phyloP scores from a whole-genome alignment of 345 rosid species.

The Clausena lansium region DNA sequence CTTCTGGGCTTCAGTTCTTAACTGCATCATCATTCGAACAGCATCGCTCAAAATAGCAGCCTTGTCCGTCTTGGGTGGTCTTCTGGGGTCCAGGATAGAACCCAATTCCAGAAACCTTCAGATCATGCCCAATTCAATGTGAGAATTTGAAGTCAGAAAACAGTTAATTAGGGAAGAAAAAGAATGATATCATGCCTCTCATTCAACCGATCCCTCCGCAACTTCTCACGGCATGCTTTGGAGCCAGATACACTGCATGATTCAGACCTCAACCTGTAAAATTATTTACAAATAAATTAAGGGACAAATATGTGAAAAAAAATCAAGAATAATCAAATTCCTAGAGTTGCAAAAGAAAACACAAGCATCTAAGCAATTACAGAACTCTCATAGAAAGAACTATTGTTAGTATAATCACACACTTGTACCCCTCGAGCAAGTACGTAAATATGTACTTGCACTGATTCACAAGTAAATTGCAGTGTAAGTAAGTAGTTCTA shows the following conservation, averaged over 20 bases:
- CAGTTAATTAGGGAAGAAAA: not conserved
- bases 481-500: not conserved
- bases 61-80: constrained; percentile 35
- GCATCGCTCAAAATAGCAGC: constrained; percentile 33
- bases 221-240: constrained; percentile 32
- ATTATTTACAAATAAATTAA: not conserved
- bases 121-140: constrained; percentile 7
- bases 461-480: not conserved
- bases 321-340: not conserved
- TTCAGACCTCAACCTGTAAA: constrained; percentile 19
- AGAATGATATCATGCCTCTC: constrained; percentile 21
- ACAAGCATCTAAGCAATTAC: not conserved
- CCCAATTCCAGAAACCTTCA: constrained; percentile 37
- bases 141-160: not conserved
- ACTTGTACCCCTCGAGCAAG: not conserved
- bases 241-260: constrained; percentile 15
- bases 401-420: not conserved
- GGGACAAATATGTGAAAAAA: not conserved
- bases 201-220: constrained; percentile 23
- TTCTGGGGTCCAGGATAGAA: constrained; percentile 34
- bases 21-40: constrained; percentile 29
- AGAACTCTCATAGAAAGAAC: not conserved
- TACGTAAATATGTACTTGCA: not conserved
- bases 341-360: not conserved
- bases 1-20: constrained; percentile 27